Evolutionary conservation across 441 rosid species (phyloP), one percentile per base, ranked within the genome.

Genomic region (Erodium chrysanthum): DNA sequence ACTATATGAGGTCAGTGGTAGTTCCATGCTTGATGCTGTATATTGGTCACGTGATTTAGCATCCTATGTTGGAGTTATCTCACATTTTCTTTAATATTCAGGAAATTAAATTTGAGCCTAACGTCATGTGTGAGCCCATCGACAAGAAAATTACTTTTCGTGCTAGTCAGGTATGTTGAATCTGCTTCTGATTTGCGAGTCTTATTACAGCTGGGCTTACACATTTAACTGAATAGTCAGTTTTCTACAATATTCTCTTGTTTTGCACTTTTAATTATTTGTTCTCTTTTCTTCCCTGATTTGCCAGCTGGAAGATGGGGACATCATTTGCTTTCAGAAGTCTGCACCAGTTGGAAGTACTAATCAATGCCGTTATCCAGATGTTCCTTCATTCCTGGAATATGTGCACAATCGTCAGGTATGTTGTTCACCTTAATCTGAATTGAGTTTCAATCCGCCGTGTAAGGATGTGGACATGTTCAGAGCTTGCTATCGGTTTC

Each of bases 1-100:
- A 67, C 89, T 95, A 66, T 91, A 82, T 72, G 99, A 94, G 97
- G 99, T 95, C 62, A 15, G 65, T n/a, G 0, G 65, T 61, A n/a
- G 1, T 61, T 14, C 7, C 40, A 61, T n/a, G 10, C 1, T 75
- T 69, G 12, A 17, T 62, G 31, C 12, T 62, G 8, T 12, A 29
- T 29, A 37, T 65, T 68, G 12, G 31, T 61, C 58, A 7, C 46
- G n/a, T 52, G n/a, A 52, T 46, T 42, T 20, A 29, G 0, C 31
- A 14, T 31, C 20, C 5, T 12, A 12, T 27, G 40, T 62, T 11
- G 15, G 10, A 27, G 17, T 31, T 62, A 27, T 63, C 27, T 64
- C 50, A 33, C 66, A 31, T 64, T 31, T 62, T 73, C 35, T 18
- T 20, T 44, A 29, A 29, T 76, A 27, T 74, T 40, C 84, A 87